Conservation (phyloP, 345 rosid species). For the Durio zibethinus region DNA sequence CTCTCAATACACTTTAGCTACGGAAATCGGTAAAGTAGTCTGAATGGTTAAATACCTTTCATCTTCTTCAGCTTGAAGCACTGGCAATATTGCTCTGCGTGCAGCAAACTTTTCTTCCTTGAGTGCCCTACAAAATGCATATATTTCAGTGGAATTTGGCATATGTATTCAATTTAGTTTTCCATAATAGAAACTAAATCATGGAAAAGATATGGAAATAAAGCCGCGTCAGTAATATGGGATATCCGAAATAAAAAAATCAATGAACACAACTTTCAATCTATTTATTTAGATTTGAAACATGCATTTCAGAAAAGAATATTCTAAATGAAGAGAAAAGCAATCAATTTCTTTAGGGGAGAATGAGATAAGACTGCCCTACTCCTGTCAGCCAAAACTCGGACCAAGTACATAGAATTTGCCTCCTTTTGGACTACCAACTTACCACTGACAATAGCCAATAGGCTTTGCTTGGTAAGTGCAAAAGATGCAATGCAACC, state of each 20-base stretch:
- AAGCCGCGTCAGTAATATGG: background rate
- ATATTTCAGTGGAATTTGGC: background rate
- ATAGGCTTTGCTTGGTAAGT: background rate
- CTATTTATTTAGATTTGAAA: background rate
- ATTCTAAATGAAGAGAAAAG: background rate
- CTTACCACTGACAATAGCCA: background rate
- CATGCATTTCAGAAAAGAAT: background rate
- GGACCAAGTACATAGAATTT: background rate
- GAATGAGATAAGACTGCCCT: background rate
- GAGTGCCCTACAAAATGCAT: constrained; percentile 58
- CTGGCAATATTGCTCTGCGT: constrained; percentile 77
- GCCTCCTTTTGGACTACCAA: background rate
- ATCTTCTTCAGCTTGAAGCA: constrained; percentile 99
- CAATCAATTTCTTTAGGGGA: background rate
- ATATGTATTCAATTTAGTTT: background rate
- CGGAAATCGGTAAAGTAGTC: background rate
- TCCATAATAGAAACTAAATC: background rate
- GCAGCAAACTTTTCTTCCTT: constrained; percentile 96
- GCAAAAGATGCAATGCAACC: background rate
- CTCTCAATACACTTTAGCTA: background rate
- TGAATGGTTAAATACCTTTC: constrained; percentile 53
- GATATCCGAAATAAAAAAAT: background rate
- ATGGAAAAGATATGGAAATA: too few species aligned
- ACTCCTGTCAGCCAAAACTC: background rate
- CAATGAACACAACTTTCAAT: background rate